These are phyloP conservation scores for Massarina eburnea DNA, from an alignment of 2,329 filamentous ascomycete genomes.

Conservation along the genomic window DNA sequence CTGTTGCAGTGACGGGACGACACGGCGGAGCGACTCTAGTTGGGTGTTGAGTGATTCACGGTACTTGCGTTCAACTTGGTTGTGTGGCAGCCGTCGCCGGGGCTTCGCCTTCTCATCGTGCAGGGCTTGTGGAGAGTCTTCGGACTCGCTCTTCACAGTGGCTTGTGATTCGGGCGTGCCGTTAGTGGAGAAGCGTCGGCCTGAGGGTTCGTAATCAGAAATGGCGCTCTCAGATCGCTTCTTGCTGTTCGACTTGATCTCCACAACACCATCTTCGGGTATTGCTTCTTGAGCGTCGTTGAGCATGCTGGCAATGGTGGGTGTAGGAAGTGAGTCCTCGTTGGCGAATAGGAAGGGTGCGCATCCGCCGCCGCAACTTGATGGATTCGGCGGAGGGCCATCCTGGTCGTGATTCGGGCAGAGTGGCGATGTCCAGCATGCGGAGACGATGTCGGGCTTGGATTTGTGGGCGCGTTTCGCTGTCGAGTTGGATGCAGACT, in stretches of 20 bases:
- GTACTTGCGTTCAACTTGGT: slow-evolving; percentile 51
- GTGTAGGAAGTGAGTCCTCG: slow-evolving; percentile 34
- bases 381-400: slow-evolving; percentile 42
- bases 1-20: slow-evolving; percentile 46
- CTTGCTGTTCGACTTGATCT: slow-evolving; percentile 38
- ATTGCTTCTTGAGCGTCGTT: slow-evolving; percentile 33
- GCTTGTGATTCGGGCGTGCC: slow-evolving; percentile 18
- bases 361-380: slow-evolving; percentile 44
- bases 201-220: slow-evolving; percentile 30
- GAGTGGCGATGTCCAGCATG: slow-evolving; percentile 46
- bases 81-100: slow-evolving; percentile 44
- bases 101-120: slow-evolving; percentile 35
- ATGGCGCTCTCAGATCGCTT: slow-evolving; percentile 42
- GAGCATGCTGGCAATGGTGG: slow-evolving; percentile 30
- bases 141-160: slow-evolving; percentile 37
- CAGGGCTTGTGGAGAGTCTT: slow-evolving; percentile 22
- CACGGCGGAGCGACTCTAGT: slow-evolving; percentile 45
- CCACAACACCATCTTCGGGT: slow-evolving; percentile 39
- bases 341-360: slow-evolving; percentile 44
- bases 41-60: slow-evolving; percentile 51
- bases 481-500: slow-evolving; percentile 13
- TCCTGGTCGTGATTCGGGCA: slow-evolving; percentile 45
- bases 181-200: slow-evolving; percentile 30
- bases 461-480: slow-evolving; percentile 37
- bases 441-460: slow-evolving; percentile 41